Percentiles rank a stretch among this genome's conserved stretches.
Conservation (phyloP, 1,284 basidiomycete species). For the Tilletia caries region DNA sequence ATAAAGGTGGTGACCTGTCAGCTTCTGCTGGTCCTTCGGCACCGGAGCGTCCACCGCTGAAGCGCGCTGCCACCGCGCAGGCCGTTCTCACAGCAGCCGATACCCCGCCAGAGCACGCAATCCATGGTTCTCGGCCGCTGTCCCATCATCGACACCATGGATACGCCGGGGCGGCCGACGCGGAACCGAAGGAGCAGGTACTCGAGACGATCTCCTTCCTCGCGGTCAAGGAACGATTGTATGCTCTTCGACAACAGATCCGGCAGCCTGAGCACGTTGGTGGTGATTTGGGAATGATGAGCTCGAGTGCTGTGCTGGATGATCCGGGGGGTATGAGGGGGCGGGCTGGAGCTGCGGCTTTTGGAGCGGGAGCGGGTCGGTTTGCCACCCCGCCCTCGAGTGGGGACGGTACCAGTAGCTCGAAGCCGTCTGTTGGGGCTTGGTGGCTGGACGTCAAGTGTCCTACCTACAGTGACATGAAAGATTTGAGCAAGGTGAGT, state of each 20-base stretch:
- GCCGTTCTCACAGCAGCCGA: neutral
- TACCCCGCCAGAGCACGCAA: neutral
- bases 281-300: conserved; percentile 41
- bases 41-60: neutral
- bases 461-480: conserved; percentile 85
- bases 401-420: conserved; percentile 6
- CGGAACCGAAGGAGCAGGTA: conserved; percentile 10
- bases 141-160: conserved; percentile 1
- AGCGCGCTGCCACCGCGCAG: conserved; percentile 1
- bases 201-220: conserved; percentile 30
- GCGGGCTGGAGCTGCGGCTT: neutral
- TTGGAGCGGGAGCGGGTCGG: neutral
- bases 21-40: neutral
- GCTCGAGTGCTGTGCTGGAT: neutral
- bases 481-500: conserved; percentile 75
- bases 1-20: too few species aligned
- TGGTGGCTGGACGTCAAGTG: conserved; percentile 93
- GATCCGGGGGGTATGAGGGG: neutral
- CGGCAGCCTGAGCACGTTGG: conserved; percentile 40
- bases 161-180: neutral
- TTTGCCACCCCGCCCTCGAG: neutral
- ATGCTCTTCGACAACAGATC: conserved; percentile 40
- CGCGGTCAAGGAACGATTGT: conserved; percentile 35
- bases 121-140: neutral
- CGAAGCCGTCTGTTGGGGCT: conserved; percentile 40